Base-by-base conservation (phyloP, 169 alveolate species). In the Plasmodium billcollinsi region DNA sequence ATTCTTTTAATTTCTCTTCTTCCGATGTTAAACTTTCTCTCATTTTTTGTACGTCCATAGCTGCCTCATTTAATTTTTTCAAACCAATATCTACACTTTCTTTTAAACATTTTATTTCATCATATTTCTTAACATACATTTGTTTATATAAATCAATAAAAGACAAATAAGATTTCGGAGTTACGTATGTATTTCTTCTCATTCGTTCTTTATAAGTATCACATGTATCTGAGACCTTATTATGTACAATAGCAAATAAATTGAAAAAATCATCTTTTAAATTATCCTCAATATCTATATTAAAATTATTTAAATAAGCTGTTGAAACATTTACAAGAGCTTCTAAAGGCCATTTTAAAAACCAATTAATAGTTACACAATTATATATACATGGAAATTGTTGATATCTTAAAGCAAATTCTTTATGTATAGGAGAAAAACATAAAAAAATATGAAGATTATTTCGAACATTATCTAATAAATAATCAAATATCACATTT, bases 371-470 rank as follows among this genome's bases (percentile, higher is more conserved):
- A 45, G 99, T 97, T 90, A 99, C 98, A 88, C 98, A 97, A 71
- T 97, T 96, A 95, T 97, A 97, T 54, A 98, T 93, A 43, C 98
- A 98, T n/a, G 99, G 99, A 98, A 98, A 97, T 93, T 97, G 98
- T 88, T 98, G 97, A 80, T 98, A 97, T 76, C 99, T 94, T 85
- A 97, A 98, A 71, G 99, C 97, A 97, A 97, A 97, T 80, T 97
- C 97, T 49, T 97, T 96, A 54, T 99, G 99, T 39, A 98, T 98
- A 11, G 99, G 99, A 56, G 99, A 97, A 98, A 98, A 98, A 74
- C 99, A 97, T 49, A 98, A 95, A 59, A 97, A 96, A 63, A 98
- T 88, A 89, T 97, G 99, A 78, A 97, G 94, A 94, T 98, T 97
- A 94, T 97, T 98, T 93, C 99, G 96, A 29, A 98, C 98, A 80